These are phyloP conservation scores for Tricholoma bakamatsutake DNA, from an alignment of 768 basidiomycete genomes.

Conservation along the genomic window DNA sequence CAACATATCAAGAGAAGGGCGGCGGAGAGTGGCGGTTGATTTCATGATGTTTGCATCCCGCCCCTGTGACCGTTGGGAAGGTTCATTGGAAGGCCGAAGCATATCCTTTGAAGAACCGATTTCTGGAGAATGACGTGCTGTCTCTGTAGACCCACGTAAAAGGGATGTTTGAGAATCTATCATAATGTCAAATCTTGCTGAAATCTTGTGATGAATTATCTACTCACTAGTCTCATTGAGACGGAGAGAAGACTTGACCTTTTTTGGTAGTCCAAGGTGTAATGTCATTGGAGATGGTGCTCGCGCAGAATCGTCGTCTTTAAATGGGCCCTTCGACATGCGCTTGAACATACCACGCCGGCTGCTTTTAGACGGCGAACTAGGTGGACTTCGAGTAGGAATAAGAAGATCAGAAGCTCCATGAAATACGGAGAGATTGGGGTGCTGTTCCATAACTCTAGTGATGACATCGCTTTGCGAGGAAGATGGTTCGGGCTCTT, in stretches of 20 bases:
- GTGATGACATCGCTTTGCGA: conserved; percentile 39
- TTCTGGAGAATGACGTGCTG: conserved; percentile 12
- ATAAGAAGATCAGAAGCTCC: conserved; percentile 23
- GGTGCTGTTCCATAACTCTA: conserved; percentile 54
- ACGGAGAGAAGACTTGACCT: conserved; percentile 37
- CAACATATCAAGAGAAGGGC: conserved; percentile 36
- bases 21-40: conserved; percentile 17
- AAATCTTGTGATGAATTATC: background rate
- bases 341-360: conserved; percentile 51
- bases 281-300: conserved; percentile 32
- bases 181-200: background rate
- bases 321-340: conserved; percentile 34
- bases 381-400: conserved; percentile 34
- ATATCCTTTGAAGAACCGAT: conserved; percentile 27
- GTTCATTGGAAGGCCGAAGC: conserved; percentile 18
- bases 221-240: conserved; percentile 31
- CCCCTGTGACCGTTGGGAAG: background rate
- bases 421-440: conserved; percentile 56
- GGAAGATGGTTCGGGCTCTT: conserved; percentile 25
- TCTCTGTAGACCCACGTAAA: conserved; percentile 14
- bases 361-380: conserved; percentile 44
- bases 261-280: conserved; percentile 39
- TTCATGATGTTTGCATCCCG: conserved; percentile 6
- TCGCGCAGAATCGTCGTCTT: conserved; percentile 34
- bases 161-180: conserved; percentile 30